Conservation (phyloP, 2,329 filamentous ascomycete species). For the Talaromyces sp. region DNA sequence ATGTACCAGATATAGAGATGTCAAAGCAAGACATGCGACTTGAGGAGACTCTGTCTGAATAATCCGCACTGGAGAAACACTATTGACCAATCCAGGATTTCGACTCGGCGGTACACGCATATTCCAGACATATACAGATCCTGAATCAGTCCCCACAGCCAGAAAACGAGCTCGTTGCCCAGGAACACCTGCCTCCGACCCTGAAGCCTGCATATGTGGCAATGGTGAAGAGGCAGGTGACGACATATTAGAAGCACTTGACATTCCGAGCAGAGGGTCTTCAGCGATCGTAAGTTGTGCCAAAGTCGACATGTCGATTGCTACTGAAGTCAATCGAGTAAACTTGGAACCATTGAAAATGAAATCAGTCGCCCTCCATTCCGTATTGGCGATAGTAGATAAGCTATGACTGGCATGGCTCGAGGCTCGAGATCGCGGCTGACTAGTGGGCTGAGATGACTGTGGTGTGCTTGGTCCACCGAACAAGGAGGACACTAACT, state of each 20-base stretch:
- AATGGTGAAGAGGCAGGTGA: slow-evolving; percentile 56
- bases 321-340: slow-evolving; percentile 65
- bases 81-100: slow-evolving; percentile 56
- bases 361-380: slow-evolving; percentile 66
- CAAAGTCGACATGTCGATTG: slow-evolving; percentile 72
- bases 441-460: background rate
- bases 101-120: slow-evolving; percentile 64
- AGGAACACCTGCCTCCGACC: slow-evolving; percentile 63
- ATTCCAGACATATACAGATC: slow-evolving; percentile 81
- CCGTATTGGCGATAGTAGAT: slow-evolving; percentile 49
- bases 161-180: slow-evolving; percentile 80
- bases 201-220: slow-evolving; percentile 47
- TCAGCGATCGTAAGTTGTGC: slow-evolving; percentile 71
- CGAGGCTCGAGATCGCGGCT: slow-evolving; percentile 35
- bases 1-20: slow-evolving; percentile 83
- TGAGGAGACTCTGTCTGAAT: slow-evolving; percentile 90
- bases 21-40: slow-evolving; percentile 77
- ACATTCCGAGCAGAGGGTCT: slow-evolving; percentile 68
- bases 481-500: slow-evolving; percentile 49
- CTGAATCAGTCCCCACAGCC: slow-evolving; percentile 75
- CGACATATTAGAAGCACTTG: slow-evolving; percentile 54
- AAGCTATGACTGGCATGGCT: slow-evolving; percentile 32
- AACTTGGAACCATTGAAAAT: slow-evolving; percentile 60
- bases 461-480: slow-evolving; percentile 40
- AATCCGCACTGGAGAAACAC: slow-evolving; percentile 68